Percentiles rank a stretch among this genome's conserved stretches.
Conservation (phyloP, 805 yeast genomes). For the Cyberlindnera saturnus region DNA sequence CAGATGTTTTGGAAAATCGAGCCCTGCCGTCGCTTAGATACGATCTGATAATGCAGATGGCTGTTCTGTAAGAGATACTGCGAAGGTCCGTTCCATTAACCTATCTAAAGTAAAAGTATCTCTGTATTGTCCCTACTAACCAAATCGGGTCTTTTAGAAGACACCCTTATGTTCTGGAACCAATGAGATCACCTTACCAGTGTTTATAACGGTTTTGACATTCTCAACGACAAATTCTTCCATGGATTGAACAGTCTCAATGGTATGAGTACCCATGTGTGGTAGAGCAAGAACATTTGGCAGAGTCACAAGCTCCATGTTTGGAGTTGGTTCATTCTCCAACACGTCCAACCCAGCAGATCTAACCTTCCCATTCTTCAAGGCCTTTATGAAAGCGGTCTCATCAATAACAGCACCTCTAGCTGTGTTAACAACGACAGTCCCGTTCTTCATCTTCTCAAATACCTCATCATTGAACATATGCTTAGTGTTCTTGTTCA, state of each 20-base stretch:
- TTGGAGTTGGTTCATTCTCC: conserved; percentile 69
- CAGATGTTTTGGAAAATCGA: too few species aligned
- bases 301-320: conserved; percentile 51
- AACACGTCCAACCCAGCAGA: conserved; percentile 72
- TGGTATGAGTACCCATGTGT: conserved; percentile 81
- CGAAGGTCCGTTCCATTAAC: not conserved
- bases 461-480: conserved; percentile 56
- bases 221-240: conserved; percentile 74
- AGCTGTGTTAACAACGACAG: conserved; percentile 73
- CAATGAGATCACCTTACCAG: conserved; percentile 64
- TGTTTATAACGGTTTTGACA: conserved; percentile 46
- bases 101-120: not conserved
- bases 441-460: conserved; percentile 71
- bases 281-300: conserved; percentile 77
- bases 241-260: conserved; percentile 73
- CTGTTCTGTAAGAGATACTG: too few species aligned
- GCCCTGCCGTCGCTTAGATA: too few species aligned
- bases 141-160: not conserved
- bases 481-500: conserved; percentile 67
- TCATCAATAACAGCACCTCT: conserved; percentile 83
- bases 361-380: conserved; percentile 59
- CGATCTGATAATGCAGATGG: too few species aligned
- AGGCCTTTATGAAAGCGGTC: conserved; percentile 44
- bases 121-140: not conserved
- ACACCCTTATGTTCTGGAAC: conserved; percentile 70